Percentiles rank a stretch among this genome's conserved stretches.
Conservation (phyloP, 2,329 filamentous ascomycete species). For the Sporothrix brasiliensis region DNA sequence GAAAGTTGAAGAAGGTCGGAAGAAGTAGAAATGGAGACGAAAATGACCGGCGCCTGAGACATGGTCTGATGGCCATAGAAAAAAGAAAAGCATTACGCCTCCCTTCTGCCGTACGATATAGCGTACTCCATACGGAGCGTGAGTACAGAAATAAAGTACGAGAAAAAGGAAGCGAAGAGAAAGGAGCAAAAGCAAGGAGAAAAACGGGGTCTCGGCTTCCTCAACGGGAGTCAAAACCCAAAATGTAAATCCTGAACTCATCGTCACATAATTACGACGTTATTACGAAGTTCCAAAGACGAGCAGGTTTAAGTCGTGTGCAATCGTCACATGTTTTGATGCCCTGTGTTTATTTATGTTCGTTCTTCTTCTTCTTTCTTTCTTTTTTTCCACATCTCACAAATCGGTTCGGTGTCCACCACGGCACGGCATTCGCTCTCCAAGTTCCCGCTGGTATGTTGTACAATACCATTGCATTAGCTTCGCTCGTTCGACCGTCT, state of each 20-base stretch:
- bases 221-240: neutral
- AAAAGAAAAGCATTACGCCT: neutral
- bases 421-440: neutral
- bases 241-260: neutral
- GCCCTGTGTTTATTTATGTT: neutral
- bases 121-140: neutral
- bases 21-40: neutral
- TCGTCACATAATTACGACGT: too few relatives aligned
- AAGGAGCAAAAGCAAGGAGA: neutral
- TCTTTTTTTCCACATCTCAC: neutral
- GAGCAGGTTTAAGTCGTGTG: neutral
- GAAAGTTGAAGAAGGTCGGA: neutral
- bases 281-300: too few relatives aligned
- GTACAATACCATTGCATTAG: constrained; percentile 20
- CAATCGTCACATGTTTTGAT: neutral
- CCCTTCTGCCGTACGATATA: neutral
- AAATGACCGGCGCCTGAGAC: constrained; percentile 12
- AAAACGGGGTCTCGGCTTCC: constrained; percentile 14
- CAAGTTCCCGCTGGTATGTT: neutral
- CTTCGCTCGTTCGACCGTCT: neutral
- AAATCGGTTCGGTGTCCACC: neutral
- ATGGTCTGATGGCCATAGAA: constrained; percentile 17
- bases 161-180: neutral
- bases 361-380: neutral
- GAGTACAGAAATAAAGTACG: neutral